Evolutionary conservation across 306 rosid genomes (phyloP), one percentile per base, ranked within the genome.

Genomic region (Begonia fuchsioides): DNA sequence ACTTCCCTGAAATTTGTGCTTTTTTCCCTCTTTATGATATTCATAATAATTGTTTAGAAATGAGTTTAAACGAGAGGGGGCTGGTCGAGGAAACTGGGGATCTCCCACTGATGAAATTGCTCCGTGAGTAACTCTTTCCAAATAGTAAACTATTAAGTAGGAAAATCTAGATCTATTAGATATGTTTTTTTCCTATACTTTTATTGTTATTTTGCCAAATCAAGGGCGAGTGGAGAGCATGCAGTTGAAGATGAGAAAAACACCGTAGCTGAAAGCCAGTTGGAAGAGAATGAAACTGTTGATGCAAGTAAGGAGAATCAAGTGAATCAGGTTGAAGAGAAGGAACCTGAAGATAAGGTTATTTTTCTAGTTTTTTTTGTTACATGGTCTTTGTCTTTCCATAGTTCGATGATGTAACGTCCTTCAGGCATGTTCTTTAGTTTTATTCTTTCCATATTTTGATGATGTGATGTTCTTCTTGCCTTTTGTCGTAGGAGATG

Each of bases 341-440:
- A 80, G 64, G 87, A 92, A 67, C 72, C 79, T 0, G 96, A 92
- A 66, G 98, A 92, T 15, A 85, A 85, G 94, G 98, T 92, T 57
- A 50, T 12, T 15, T 7, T 2, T 46, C 51, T 38, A 19, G 3
- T 17, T 45, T 5, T 13, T 12, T 38, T 10, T 12, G 5, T 14
- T 41, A n/a, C 16, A 38, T 26, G 7, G n/a, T n/a, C 19, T 11
- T 8, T 3, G 32, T 14, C 46, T 12, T 53, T 12, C n/a, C n/a
- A n/a, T n/a, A n/a, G n/a, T n/a, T n/a, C n/a, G n/a, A n/a, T n/a
- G n/a, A n/a, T n/a, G n/a, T n/a, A n/a, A n/a, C n/a, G n/a, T n/a
- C n/a, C n/a, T n/a, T n/a, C n/a, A n/a, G n/a, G n/a, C n/a, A n/a
- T n/a, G n/a, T n/a, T n/a, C n/a, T n/a, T n/a, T n/a, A n/a, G n/a